Base-by-base conservation (phyloP, 2,329 filamentous ascomycete species). In the Cercospora beticola region DNA sequence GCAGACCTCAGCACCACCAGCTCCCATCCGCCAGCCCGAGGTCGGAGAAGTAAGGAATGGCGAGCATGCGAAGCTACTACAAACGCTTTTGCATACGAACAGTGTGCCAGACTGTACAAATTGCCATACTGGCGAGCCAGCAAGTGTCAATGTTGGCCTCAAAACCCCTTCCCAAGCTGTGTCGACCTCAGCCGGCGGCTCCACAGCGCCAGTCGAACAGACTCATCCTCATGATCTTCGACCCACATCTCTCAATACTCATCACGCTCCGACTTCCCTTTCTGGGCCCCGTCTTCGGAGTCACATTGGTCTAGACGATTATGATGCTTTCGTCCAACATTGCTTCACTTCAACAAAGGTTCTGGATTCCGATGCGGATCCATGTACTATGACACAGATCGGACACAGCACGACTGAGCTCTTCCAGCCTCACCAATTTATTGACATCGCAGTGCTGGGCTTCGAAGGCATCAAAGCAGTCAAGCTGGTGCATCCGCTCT, bases 211-310 rank as follows among this genome's bases (percentile, higher is more conserved):
- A 10, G 36, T 40, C 31, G 66, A 18, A 14, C 21, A 3, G 1
- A 5, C 31, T 16, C 61, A 58, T 18, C 60, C 68, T 14, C 21
- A 62, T 54, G 57, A 58, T 21, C 61, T 67, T 8, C 54, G 57
- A 1, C 64, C 66, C 7, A 33, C 46, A 10, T 49, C 57, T 10
- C 21, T 62, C 21, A 52, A 56, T 21, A 23, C 28, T 6, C n/a
- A 64, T n/a, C 64, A 69, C 31, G 64, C 64, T 21, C 58, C 64
- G 3, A 67, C 65, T 65, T 7, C 52, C 21, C 60, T 69, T n/a
- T 18, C 59, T 7, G 64, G 70, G 2, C 46, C 61, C 9, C 66
- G 70, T 7, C 66, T 65, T 14, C n/a, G 16, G 3, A 68, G 65
- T 40, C 67, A 65, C 30, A 62, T 26, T 40, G 64, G 67, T 52